Percentiles rank a stretch among this genome's conserved stretches.
phyloP scores from a whole-genome alignment of 1,284 basidiomycete genomes.

The Trichosporon faecale region DNA sequence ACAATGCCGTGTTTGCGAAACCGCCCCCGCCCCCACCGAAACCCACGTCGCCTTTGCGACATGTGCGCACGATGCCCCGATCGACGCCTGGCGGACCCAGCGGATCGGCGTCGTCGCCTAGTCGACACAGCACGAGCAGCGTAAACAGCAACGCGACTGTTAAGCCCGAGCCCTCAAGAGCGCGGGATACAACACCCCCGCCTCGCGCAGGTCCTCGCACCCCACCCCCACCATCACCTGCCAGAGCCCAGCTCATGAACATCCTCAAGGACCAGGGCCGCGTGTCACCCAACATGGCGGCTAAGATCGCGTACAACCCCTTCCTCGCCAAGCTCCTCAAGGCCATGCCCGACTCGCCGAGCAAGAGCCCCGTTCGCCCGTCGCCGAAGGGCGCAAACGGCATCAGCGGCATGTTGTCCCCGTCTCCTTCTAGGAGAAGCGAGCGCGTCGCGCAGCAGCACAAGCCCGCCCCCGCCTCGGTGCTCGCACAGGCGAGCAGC shows the following conservation, averaged over 20 bases:
- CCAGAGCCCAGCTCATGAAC: conserved; percentile 37
- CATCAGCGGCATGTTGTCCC: not conserved
- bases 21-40: conserved; percentile 14
- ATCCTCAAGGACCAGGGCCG: conserved; percentile 42
- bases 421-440: not conserved
- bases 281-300: conserved; percentile 44
- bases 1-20: conserved; percentile 12
- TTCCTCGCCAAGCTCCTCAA: conserved; percentile 42
- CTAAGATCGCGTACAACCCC: conserved; percentile 40
- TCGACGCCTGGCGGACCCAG: not conserved
- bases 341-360: conserved; percentile 29
- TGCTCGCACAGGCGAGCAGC: not conserved
- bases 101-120: conserved; percentile 4
- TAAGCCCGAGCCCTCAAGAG: conserved; percentile 5
- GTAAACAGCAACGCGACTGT: not conserved
- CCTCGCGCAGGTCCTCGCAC: conserved; percentile 25
- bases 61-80: not conserved
- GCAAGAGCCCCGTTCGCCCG: not conserved
- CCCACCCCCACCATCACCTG: conserved; percentile 45
- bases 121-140: not conserved
- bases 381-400: conserved; percentile 6
- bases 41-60: conserved; percentile 16
- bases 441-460: not conserved
- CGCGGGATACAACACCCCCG: conserved; percentile 25
- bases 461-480: not conserved